Evolutionary conservation across 768 basidiomycete species (phyloP).

Genomic region (Tricholoma saponaceum): DNA sequence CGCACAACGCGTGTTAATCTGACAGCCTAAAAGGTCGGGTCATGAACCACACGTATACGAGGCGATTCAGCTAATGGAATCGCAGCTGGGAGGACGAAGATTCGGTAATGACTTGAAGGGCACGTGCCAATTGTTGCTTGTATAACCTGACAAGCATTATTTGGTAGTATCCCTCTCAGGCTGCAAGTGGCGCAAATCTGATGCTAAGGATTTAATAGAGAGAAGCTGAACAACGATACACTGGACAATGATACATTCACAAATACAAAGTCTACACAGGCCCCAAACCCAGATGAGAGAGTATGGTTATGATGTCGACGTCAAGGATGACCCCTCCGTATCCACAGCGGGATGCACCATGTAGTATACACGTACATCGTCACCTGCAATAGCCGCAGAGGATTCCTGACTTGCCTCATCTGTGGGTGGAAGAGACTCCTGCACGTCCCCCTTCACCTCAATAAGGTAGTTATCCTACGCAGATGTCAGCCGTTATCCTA

Average conservation of each 20-base stretch:
- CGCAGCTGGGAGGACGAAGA: no score
- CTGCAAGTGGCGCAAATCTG: no score
- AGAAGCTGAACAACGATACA: no score
- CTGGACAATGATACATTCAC: background rate
- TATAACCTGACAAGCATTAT: no score
- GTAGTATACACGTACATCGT: conserved; percentile 71
- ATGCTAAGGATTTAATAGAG: no score
- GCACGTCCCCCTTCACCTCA: conserved; percentile 78
- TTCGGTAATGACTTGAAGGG: no score
- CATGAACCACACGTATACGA: background rate
- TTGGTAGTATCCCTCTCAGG: no score
- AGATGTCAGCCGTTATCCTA: conserved; percentile 3
- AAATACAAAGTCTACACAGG: conserved; percentile 11
- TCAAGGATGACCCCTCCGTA: conserved; percentile 51
- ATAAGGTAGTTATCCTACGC: conserved; percentile 79
- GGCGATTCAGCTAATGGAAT: background rate
- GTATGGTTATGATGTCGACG: conserved; percentile 23
- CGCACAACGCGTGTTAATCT: background rate
- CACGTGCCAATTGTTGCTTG: no score
- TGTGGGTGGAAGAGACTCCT: conserved; percentile 69
- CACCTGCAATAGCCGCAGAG: conserved; percentile 44
- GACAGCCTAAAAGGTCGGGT: background rate
- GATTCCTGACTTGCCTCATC: conserved; percentile 57
- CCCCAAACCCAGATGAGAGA: conserved; percentile 4
- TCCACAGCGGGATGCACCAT: conserved; percentile 91